Conservation (phyloP, 805 yeast species). For the Candida caryicola region DNA sequence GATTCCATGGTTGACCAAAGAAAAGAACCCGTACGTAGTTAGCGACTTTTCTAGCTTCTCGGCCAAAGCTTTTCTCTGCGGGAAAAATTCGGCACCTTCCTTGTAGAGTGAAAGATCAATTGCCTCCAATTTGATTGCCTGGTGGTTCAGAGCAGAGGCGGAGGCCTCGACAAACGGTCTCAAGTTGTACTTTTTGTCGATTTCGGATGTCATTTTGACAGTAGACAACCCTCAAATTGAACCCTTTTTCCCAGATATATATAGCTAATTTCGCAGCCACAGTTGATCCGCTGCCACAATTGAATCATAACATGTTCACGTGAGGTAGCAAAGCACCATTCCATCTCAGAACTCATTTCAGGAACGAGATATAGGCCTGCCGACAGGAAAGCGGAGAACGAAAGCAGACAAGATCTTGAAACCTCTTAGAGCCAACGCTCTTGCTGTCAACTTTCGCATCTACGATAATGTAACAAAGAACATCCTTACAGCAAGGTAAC, state of each 20-base stretch:
- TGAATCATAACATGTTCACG: no score
- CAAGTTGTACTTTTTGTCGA: conserved; percentile 25
- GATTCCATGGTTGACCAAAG: conserved; percentile 42
- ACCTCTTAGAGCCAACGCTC: no score
- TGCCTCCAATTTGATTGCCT: conserved; percentile 28
- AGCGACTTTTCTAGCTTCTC: conserved; percentile 37
- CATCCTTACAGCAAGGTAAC: no score
- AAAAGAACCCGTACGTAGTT: conserved; percentile 44
- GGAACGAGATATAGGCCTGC: no score
- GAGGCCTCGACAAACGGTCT: conserved; percentile 29
- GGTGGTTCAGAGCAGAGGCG: conserved; percentile 14
- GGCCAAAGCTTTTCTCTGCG: conserved; percentile 32
- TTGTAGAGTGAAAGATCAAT: conserved; percentile 35
- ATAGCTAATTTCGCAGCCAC: conserved; percentile 7
- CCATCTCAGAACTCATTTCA: no score
- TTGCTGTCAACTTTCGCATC: no score
- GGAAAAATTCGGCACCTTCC: conserved; percentile 35
- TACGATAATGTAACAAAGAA: no score
- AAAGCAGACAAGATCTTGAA: no score
- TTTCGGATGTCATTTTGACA: conserved; percentile 4
- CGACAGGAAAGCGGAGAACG: no score
- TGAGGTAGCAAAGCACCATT: no score
- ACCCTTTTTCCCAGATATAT: no score
- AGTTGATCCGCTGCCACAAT: conserved; percentile 3
- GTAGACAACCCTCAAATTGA: no score